Percentiles rank a stretch among this genome's conserved stretches.
Evolutionary conservation across 306 rosid species (phyloP).

Genomic region (Vicia sativa): DNA sequence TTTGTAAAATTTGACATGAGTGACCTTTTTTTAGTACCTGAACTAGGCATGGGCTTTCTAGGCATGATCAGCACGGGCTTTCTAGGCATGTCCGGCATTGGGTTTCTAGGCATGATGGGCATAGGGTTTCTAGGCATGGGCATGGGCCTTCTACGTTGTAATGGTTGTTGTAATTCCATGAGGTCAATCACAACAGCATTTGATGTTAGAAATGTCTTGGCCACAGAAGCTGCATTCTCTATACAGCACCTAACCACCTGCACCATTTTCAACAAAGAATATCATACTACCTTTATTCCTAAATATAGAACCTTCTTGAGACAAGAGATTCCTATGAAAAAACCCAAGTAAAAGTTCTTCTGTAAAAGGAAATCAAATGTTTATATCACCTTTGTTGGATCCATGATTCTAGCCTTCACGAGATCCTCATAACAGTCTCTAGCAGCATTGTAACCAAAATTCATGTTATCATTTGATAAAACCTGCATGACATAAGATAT

Average conservation of each 20-base stretch:
- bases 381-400: constrained; percentile 74
- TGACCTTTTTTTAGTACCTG: constrained; percentile 46
- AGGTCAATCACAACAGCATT: constrained; percentile 81
- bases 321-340: not conserved
- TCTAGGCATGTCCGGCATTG: constrained; percentile 22
- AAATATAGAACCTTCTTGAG: not conserved
- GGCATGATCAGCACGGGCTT: constrained; percentile 28
- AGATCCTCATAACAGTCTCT: constrained; percentile 79
- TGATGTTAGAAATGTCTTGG: constrained; percentile 77
- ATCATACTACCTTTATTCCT: not conserved
- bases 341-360: not conserved
- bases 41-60: constrained; percentile 41
- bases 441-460: constrained; percentile 86
- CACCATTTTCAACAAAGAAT: constrained; percentile 25
- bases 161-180: constrained; percentile 44
- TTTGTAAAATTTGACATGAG: constrained; percentile 1
- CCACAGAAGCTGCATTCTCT: constrained; percentile 90
- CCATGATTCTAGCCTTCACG: constrained; percentile 83
- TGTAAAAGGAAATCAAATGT: constrained; percentile 27
- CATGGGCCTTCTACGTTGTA: constrained; percentile 47
- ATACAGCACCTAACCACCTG: constrained; percentile 94
- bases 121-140: constrained; percentile 30
- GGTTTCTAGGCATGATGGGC: constrained; percentile 19
- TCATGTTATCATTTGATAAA: constrained; percentile 52
- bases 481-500: constrained; percentile 52